A percentile compares a stretch with the other conserved stretches of the same genome.
These are phyloP conservation scores for Penicillium sp. DNA, from an alignment of 2,329 filamentous ascomycete species.

Conservation along the genomic window DNA sequence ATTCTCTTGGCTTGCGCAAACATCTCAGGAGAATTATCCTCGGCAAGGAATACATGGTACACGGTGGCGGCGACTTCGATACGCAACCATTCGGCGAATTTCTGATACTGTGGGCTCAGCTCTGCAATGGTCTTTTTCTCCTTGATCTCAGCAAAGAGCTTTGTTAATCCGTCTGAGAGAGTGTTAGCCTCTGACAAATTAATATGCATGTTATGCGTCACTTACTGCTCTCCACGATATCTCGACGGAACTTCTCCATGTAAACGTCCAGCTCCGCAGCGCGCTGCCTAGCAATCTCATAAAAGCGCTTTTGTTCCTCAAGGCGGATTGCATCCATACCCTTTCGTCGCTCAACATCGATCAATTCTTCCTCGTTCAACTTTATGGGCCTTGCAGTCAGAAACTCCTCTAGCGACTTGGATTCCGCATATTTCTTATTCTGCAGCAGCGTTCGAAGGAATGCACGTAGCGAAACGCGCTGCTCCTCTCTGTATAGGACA, in stretches of 20 bases:
- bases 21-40: conserved; percentile 95
- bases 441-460: conserved; percentile 84
- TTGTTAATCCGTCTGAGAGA: conserved; percentile 72
- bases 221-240: conserved; percentile 70
- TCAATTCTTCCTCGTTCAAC: conserved; percentile 75
- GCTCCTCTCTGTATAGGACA: conserved; percentile 77
- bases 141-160: conserved; percentile 88
- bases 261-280: conserved; percentile 93
- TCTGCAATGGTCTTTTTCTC: conserved; percentile 84
- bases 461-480: conserved; percentile 85
- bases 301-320: conserved; percentile 90
- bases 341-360: conserved; percentile 77
- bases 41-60: conserved; percentile 94
- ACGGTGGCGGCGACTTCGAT: conserved; percentile 96
- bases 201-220: conserved; percentile 10
- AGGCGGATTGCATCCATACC: conserved; percentile 81
- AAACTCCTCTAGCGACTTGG: conserved; percentile 81
- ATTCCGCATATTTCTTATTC: conserved; percentile 78
- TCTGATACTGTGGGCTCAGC: conserved; percentile 91
- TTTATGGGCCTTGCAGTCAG: conserved; percentile 69
- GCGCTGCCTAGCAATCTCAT: conserved; percentile 87
- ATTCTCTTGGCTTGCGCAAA: conserved; percentile 93
- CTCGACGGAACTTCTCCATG: conserved; percentile 78
- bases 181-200: background rate
- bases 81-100: conserved; percentile 96